phyloP scores from a whole-genome alignment of 305 asterid genomes.

The Nicotiana rustica region DNA sequence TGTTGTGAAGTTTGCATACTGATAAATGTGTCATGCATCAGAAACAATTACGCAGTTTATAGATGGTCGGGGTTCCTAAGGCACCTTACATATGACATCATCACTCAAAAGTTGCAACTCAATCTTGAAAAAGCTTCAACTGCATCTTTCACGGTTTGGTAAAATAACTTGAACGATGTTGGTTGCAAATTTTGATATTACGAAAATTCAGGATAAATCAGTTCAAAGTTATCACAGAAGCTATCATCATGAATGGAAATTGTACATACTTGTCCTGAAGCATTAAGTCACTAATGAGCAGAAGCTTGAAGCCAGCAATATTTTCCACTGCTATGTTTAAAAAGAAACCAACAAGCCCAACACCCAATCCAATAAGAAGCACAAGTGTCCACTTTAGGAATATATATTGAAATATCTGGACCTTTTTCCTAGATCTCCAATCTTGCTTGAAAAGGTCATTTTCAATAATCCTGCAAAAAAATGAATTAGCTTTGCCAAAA shows the following conservation, averaged over 20 bases:
- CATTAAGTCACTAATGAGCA: constrained; percentile 72
- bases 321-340: constrained; percentile 91
- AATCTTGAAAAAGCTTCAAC: constrained; percentile 5
- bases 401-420: constrained; percentile 80
- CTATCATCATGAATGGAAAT: constrained; percentile 33
- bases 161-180: not conserved
- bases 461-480: constrained; percentile 74
- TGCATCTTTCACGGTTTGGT: not conserved
- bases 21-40: constrained; percentile 6
- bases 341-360: constrained; percentile 86
- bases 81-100: not conserved
- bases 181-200: not conserved
- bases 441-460: constrained; percentile 92
- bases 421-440: constrained; percentile 89
- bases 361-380: constrained; percentile 83
- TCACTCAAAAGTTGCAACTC: constrained; percentile 23
- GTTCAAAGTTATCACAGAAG: constrained; percentile 23
- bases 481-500: constrained; percentile 10
- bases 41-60: not conserved
- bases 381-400: constrained; percentile 92
- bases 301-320: constrained; percentile 88
- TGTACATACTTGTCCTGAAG: constrained; percentile 61
- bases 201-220: not conserved
- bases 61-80: constrained; percentile 2
- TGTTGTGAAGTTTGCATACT: constrained; percentile 23